Conservation (phyloP, 2,329 filamentous ascomycete genomes). For the Aspergillus sp. region DNA sequence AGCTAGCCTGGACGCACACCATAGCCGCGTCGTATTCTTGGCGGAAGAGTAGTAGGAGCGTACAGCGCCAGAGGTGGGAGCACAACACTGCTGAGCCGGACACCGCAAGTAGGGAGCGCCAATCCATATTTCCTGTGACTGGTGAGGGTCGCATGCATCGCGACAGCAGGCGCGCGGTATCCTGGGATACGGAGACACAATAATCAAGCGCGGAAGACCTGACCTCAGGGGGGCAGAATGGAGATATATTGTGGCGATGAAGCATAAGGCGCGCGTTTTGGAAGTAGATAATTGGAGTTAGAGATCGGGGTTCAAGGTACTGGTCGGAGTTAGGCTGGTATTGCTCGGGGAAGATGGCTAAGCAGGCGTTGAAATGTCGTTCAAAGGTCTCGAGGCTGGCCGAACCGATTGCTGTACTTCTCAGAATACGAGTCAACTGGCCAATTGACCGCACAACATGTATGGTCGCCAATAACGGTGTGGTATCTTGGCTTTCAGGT, state of each 20-base stretch:
- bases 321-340: conserved; percentile 68
- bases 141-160: conserved; percentile 55
- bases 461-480: conserved; percentile 75
- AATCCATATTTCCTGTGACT: conserved; percentile 37
- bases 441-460: conserved; percentile 78
- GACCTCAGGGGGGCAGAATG: conserved; percentile 64
- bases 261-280: conserved; percentile 82
- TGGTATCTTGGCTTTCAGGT: conserved; percentile 54
- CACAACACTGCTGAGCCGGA: conserved; percentile 74
- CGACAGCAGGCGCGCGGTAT: conserved; percentile 74
- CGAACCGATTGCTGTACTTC: conserved; percentile 64
- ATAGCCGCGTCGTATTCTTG: conserved; percentile 72
- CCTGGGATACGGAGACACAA: conserved; percentile 71
- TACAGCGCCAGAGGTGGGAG: conserved; percentile 82
- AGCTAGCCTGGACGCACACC: conserved; percentile 69
- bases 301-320: conserved; percentile 69
- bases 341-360: conserved; percentile 71
- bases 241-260: conserved; percentile 83
- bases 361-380: conserved; percentile 72
- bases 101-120: conserved; percentile 60
- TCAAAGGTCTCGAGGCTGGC: conserved; percentile 77
- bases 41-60: conserved; percentile 74
- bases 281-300: conserved; percentile 75
- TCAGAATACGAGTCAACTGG: conserved; percentile 69
- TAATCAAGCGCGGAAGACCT: conserved; percentile 72